These are phyloP conservation scores for Rosa hybrid DNA, from an alignment of 331 rosid genomes.

Conservation along the genomic window DNA sequence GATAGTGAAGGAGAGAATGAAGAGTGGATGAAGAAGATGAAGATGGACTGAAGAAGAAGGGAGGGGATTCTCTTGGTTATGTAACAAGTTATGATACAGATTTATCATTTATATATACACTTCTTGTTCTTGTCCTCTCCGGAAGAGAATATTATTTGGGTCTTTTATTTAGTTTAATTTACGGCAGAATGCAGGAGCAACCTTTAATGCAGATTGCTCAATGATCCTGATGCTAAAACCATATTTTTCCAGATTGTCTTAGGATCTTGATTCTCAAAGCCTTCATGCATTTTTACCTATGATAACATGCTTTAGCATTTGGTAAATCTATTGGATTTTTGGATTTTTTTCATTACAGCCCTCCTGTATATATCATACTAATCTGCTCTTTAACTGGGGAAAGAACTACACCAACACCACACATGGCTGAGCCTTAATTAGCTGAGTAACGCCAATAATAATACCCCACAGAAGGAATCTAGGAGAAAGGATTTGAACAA, in stretches of 20 bases:
- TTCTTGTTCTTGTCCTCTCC: slow-evolving; percentile 29
- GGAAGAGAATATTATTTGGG: slow-evolving; percentile 7
- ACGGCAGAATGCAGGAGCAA: background rate
- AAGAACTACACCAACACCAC: slow-evolving; percentile 1
- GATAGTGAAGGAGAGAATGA: too few species aligned
- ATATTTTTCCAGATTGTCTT: slow-evolving; percentile 17
- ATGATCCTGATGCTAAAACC: background rate
- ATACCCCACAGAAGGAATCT: slow-evolving; percentile 1
- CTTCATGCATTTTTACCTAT: background rate
- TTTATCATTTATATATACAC: background rate
- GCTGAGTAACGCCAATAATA: background rate
- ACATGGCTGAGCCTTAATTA: background rate
- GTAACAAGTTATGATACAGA: too few species aligned
- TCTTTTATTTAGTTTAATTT: background rate
- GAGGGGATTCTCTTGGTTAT: too few species aligned
- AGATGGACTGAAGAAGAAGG: too few species aligned
- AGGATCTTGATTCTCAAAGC: slow-evolving; percentile 19
- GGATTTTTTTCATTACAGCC: background rate
- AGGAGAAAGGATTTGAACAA: background rate
- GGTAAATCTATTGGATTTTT: background rate
- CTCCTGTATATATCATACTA: background rate
- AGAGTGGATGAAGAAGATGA: too few species aligned
- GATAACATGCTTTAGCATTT: background rate
- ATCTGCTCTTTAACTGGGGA: background rate
- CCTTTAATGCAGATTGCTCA: slow-evolving; percentile 6